These are phyloP conservation scores for Gastrolobium villosum DNA, from an alignment of 306 rosid genomes.

Conservation along the genomic window DNA sequence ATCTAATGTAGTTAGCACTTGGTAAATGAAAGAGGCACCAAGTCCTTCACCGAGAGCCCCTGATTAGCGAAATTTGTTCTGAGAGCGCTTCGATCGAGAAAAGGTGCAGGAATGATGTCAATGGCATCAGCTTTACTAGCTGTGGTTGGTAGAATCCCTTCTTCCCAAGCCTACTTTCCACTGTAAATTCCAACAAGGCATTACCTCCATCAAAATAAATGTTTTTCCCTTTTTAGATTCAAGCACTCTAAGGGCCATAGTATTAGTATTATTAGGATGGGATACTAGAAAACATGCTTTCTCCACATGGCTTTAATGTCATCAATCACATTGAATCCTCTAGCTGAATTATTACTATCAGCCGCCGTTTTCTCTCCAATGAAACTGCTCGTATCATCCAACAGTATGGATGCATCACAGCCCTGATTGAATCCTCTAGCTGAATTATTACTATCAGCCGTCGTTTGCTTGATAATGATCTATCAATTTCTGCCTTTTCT, in stretches of 20 bases:
- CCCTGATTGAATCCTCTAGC: too few species aligned
- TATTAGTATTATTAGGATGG: neutral
- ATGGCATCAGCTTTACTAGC: constrained; percentile 55
- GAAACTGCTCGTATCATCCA: constrained; percentile 55
- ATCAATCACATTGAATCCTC: constrained; percentile 46
- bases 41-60: constrained; percentile 46
- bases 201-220: too few species aligned
- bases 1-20: neutral
- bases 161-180: constrained; percentile 60
- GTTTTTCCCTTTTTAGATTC: neutral
- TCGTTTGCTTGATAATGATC: too few species aligned
- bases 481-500: too few species aligned
- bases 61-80: constrained; percentile 43
- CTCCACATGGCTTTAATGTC: neutral
- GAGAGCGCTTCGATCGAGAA: constrained; percentile 27
- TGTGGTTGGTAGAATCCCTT: constrained; percentile 56
- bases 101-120: constrained; percentile 46
- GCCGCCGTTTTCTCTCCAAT: constrained; percentile 61
- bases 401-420: neutral
- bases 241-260: neutral
- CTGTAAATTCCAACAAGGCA: constrained; percentile 22
- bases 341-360: constrained; percentile 51
- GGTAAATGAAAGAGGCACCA: constrained; percentile 59
- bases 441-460: too few species aligned
- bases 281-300: constrained; percentile 50